Conservation (phyloP, 371 early-diverging fungal species). For the Rhizopus arrhizus region DNA sequence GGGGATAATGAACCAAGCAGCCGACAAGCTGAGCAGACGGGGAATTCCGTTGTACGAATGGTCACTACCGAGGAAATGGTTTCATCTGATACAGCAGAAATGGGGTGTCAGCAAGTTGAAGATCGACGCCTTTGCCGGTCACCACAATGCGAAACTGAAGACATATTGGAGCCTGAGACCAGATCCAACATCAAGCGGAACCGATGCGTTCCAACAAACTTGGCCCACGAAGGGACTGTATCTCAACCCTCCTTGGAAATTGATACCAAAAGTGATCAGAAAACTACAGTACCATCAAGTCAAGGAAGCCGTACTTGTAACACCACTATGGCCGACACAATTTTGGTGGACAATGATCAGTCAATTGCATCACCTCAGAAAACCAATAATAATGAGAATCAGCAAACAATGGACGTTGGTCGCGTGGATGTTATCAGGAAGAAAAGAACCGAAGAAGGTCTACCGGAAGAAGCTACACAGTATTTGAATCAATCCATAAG, state of each 20-base stretch:
- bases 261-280: slow-evolving; percentile 16
- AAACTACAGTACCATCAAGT: not conserved
- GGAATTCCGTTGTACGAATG: slow-evolving; percentile 23
- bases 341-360: slow-evolving; percentile 19
- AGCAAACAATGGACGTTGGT: slow-evolving; percentile 1
- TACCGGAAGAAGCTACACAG: too few species aligned
- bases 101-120: slow-evolving; percentile 19
- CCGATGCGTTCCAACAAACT: slow-evolving; percentile 16
- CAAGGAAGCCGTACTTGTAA: slow-evolving; percentile 12
- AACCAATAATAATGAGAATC: slow-evolving; percentile 8
- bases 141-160: slow-evolving; percentile 12
- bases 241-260: slow-evolving; percentile 15
- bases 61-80: slow-evolving; percentile 5
- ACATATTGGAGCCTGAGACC: slow-evolving; percentile 11
- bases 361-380: slow-evolving; percentile 2
- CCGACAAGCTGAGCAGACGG: slow-evolving; percentile 12
- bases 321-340: slow-evolving; percentile 19
- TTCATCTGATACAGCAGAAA: slow-evolving; percentile 7
- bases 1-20: slow-evolving; percentile 14
- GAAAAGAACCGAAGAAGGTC: slow-evolving; percentile 4
- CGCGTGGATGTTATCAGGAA: slow-evolving; percentile 28
- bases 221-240: slow-evolving; percentile 16
- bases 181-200: slow-evolving; percentile 1
- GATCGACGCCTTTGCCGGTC: slow-evolving; percentile 20
- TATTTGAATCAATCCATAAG: too few species aligned